phyloP scores from a whole-genome alignment of 164 flowering plant species.

The Houttuynia cordata region DNA sequence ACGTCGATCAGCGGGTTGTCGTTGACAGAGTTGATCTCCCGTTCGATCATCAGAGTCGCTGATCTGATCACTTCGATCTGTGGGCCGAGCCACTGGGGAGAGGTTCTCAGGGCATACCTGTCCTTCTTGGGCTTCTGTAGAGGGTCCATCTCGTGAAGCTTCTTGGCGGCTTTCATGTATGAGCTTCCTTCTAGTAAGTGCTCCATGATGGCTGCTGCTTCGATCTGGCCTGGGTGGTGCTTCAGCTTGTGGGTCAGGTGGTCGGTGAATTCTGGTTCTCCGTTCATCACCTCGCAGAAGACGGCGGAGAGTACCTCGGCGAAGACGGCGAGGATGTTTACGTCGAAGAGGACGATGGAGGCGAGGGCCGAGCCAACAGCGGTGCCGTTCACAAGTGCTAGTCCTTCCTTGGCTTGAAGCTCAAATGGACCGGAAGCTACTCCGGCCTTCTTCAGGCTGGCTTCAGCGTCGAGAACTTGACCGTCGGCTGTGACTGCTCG shows the following conservation, averaged over 20 bases:
- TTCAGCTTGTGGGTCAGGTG: conserved; percentile 29
- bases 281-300: conserved; percentile 29
- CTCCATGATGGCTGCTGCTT: conserved; percentile 36
- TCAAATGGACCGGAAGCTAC: conserved; percentile 17
- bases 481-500: conserved; percentile 13
- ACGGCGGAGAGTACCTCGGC: conserved; percentile 28
- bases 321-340: conserved; percentile 21
- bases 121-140: conserved; percentile 37
- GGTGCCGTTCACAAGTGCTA: conserved; percentile 34
- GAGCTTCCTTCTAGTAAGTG: conserved; percentile 21
- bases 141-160: no score
- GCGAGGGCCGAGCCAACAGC: conserved; percentile 34
- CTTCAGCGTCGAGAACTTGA: conserved; percentile 13
- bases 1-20: conserved; percentile 29
- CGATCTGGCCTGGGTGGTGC: conserved; percentile 40
- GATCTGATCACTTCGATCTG: conserved; percentile 29
- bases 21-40: conserved; percentile 37
- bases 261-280: conserved; percentile 29
- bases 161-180: conserved; percentile 22
- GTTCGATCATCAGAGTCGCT: conserved; percentile 22
- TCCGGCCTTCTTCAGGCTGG: conserved; percentile 24
- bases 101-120: conserved; percentile 28
- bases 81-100: conserved; percentile 40
- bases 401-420: conserved; percentile 29
- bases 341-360: conserved; percentile 28